Conservation (phyloP, 192 early-diverging fungal species). For the Neocallimastix lanati region DNA sequence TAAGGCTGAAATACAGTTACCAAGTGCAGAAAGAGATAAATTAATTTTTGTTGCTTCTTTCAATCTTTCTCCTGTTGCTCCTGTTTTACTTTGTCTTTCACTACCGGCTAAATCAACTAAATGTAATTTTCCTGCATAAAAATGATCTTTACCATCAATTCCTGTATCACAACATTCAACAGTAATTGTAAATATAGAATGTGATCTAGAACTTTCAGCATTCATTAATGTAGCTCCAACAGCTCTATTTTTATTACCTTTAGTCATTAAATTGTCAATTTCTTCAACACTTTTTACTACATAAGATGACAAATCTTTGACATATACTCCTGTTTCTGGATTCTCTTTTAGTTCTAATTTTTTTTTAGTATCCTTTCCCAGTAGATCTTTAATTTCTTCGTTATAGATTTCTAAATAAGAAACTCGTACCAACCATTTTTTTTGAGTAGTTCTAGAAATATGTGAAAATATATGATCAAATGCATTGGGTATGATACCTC, state of each 20-base stretch:
- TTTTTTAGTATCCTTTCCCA: conserved; percentile 15
- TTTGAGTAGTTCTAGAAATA: conserved; percentile 26
- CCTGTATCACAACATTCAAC: conserved; percentile 21
- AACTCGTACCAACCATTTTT: conserved; percentile 39
- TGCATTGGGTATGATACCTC: conserved; percentile 39
- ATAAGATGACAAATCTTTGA: conserved; percentile 29
- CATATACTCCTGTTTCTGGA: conserved; percentile 47
- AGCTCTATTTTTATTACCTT: conserved; percentile 35
- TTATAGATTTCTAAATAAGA: conserved; percentile 39
- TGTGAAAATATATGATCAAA: conserved; percentile 45
- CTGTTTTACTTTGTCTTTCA: conserved; percentile 40
- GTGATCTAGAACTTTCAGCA: conserved; percentile 29
- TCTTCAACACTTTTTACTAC: conserved; percentile 39
- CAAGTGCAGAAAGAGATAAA: conserved; percentile 33
- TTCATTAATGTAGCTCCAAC: conserved; percentile 48
- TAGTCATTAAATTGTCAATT: conserved; percentile 27
- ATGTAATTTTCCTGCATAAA: conserved; percentile 40
- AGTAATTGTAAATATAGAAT: conserved; percentile 47
- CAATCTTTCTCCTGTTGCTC: conserved; percentile 34
- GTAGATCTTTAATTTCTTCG: conserved; percentile 30
- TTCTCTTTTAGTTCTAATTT: conserved; percentile 38
- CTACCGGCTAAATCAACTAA: conserved; percentile 43
- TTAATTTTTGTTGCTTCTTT: conserved; percentile 51
- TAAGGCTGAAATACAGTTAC: conserved; percentile 43
- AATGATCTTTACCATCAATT: conserved; percentile 31